A percentile compares a stretch with the other conserved stretches of the same genome.
These are phyloP conservation scores for Rossbeevera mucosa DNA, from an alignment of 768 basidiomycete genomes.

Conservation along the genomic window DNA sequence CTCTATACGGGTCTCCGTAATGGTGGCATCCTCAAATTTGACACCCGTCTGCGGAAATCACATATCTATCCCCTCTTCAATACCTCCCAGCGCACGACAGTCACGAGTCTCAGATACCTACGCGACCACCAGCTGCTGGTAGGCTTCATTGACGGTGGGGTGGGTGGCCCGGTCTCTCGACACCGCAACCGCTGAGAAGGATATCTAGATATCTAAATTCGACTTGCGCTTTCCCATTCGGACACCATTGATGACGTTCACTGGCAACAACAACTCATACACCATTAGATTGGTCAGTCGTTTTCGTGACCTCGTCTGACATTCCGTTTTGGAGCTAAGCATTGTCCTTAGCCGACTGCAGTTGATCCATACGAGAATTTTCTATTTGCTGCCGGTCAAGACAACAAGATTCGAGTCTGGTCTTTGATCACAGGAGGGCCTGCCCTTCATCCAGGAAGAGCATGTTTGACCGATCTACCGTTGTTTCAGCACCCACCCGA, in stretches of 20 bases:
- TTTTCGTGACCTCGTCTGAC: not conserved
- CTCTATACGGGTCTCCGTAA: constrained; percentile 59
- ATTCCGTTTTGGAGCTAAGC: constrained; percentile 4
- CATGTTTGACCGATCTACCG: constrained; percentile 10
- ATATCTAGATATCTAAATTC: constrained; percentile 50
- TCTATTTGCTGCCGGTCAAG: constrained; percentile 67
- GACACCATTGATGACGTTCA: constrained; percentile 44
- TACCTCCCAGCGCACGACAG: constrained; percentile 35
- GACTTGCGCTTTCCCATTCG: constrained; percentile 55
- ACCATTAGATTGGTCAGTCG: constrained; percentile 47
- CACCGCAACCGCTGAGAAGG: not conserved
- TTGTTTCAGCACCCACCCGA: constrained; percentile 35
- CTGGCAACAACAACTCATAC: constrained; percentile 57
- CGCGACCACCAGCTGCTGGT: constrained; percentile 51
- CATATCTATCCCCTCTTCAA: constrained; percentile 39
- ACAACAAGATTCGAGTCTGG: constrained; percentile 63
- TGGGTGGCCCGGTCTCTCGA: constrained; percentile 28
- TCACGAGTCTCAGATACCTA: constrained; percentile 50
- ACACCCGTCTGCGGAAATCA: constrained; percentile 42
- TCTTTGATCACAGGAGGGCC: constrained; percentile 51
- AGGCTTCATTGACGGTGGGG: constrained; percentile 58
- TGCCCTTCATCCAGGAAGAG: constrained; percentile 16
- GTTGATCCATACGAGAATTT: constrained; percentile 53
- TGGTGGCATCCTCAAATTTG: constrained; percentile 54
- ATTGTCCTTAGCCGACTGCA: constrained; percentile 49